These are phyloP conservation scores for Rubroshorea leprosula DNA, from an alignment of 345 rosid genomes.

Conservation along the genomic window DNA sequence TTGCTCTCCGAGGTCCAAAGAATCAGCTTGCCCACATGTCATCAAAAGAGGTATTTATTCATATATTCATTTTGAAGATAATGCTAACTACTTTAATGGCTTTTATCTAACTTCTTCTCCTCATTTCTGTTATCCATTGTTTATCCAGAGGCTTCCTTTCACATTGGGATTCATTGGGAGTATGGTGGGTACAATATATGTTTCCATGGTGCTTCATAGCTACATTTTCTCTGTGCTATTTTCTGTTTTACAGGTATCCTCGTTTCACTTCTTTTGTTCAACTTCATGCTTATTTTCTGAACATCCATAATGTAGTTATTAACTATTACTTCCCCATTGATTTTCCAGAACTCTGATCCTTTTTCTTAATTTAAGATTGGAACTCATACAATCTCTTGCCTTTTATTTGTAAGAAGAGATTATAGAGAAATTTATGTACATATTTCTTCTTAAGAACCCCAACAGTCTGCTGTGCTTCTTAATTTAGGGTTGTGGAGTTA, in stretches of 20 bases:
- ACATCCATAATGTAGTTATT: no score
- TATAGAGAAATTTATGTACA: no score
- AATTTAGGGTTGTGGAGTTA: no score
- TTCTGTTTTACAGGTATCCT: slow-evolving; percentile 75
- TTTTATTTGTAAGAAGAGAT: no score
- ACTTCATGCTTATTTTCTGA: neutral
- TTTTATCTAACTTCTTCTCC: slow-evolving; percentile 10
- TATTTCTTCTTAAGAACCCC: no score
- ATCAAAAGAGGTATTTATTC: slow-evolving; percentile 60
- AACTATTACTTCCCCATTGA: no score
- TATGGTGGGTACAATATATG: slow-evolving; percentile 88
- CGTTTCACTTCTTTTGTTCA: neutral
- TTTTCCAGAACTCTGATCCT: neutral
- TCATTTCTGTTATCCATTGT: neutral
- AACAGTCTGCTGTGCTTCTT: no score
- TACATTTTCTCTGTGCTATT: slow-evolving; percentile 86
- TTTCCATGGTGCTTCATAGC: slow-evolving; percentile 91
- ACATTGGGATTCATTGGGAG: slow-evolving; percentile 75
- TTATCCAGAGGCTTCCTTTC: slow-evolving; percentile 79
- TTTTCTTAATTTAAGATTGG: no score
- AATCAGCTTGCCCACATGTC: slow-evolving; percentile 79
- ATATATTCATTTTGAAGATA: neutral
- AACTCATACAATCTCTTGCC: no score
- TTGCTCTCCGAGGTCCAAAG: slow-evolving; percentile 82
- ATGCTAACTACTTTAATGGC: neutral